Base-by-base conservation (phyloP, 768 basidiomycete species). In the Collybiopsis confluens region DNA sequence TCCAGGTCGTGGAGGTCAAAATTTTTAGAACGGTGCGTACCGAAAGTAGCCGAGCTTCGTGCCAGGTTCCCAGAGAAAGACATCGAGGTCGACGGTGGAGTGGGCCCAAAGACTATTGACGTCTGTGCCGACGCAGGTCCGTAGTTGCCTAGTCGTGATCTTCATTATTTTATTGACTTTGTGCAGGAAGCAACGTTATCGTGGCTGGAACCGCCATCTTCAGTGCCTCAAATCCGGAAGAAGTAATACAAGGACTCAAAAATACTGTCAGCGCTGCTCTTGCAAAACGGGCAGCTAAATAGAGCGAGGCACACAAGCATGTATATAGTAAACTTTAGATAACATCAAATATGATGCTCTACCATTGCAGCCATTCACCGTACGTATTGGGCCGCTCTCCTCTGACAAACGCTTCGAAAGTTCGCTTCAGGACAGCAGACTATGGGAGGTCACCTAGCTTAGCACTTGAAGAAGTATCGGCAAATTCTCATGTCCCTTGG, bases 161-260 rank as follows among this genome's bases (percentile, higher is more conserved):
- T 16, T 6, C 11, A n/a, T 28, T 41, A 46, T 37, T 40, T 18
- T 54, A 18, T 23, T 58, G 26, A 61, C 21, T 13, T 44, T 16
- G 16, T 41, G 38, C 59, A 95, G 96, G 96, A 20, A 94, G 93
- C 70, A 99, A 99, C 64, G 94, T 99, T 59, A 92, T 98, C 50
- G 97, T 99, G 26, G 95, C 97, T 11, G 97, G 97, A 11, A 98
- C 95, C 6, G 94, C 96, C 5, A 88, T 99, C 56, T 98, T 98
- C 64, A 82, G 80, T 38, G 86, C 93, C 2, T 63, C 78, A n/a
- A 76, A 85, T 62, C 90, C 97, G 0, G 85, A 85, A 41, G 70
- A 81, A 36, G 91, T 95, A 45, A 97, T 98, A 48, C 61, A 77
- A 40, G 65, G 74, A 7, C 71, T 98, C 36, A 92, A 90, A 69